These are phyloP conservation scores for Quercus tomentella DNA, from an alignment of 331 rosid species.

Conservation along the genomic window DNA sequence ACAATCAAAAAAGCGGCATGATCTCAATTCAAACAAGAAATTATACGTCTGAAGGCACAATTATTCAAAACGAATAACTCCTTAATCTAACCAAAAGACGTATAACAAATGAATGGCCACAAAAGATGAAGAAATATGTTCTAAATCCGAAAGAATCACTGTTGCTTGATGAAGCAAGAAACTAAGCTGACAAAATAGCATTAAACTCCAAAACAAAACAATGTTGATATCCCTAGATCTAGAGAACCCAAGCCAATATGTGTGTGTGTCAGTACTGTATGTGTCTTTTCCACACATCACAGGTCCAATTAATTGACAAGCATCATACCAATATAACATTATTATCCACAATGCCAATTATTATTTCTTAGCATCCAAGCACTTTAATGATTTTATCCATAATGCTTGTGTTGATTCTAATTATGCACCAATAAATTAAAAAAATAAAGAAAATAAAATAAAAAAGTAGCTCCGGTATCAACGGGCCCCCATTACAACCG, in stretches of 20 bases:
- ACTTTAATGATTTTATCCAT: slow-evolving; percentile 12
- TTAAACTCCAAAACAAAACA: background rate
- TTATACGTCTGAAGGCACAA: background rate
- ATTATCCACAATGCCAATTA: slow-evolving; percentile 3
- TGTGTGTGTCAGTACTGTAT: background rate
- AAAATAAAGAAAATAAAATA: background rate
- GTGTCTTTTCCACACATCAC: background rate
- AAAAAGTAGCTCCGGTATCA: background rate
- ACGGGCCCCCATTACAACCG: slow-evolving; percentile 1
- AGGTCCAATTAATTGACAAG: background rate
- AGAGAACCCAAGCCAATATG: background rate
- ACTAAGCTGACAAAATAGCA: background rate
- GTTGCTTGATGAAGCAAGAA: background rate
- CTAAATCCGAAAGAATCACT: background rate
- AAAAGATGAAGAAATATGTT: background rate
- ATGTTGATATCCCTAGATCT: background rate
- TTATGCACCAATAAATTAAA: background rate
- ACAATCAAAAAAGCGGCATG: background rate
- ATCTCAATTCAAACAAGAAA: background rate
- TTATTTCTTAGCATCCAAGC: background rate
- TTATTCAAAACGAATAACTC: background rate
- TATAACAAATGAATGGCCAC: background rate
- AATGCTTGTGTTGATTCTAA: slow-evolving; percentile 5
- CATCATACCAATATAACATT: background rate
- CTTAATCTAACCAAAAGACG: background rate